These are phyloP conservation scores for Phalaenopsis aphrodite DNA, from an alignment of 106 monocot species.

Conservation along the genomic window DNA sequence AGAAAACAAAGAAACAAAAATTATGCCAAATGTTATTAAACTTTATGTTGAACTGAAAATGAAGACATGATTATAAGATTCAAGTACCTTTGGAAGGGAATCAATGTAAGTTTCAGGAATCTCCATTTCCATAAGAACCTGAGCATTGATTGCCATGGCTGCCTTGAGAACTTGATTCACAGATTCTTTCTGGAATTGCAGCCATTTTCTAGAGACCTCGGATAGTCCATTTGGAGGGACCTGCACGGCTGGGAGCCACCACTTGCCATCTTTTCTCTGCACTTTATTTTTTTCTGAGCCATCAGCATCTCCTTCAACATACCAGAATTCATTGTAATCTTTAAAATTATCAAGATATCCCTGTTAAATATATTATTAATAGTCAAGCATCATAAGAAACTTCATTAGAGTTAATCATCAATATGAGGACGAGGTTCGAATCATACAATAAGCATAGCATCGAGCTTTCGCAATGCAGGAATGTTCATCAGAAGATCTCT, in stretches of 20 bases:
- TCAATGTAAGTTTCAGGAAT: constrained; percentile 48
- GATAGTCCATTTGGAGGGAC: constrained; percentile 44
- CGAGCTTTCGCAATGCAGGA: constrained; percentile 71
- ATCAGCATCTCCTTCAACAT: constrained; percentile 30
- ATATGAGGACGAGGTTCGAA: neutral
- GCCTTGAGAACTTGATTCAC: constrained; percentile 58
- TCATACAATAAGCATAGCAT: constrained; percentile 78
- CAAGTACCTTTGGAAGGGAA: constrained; percentile 47
- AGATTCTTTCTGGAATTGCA: constrained; percentile 36
- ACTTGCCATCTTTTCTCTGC: constrained; percentile 43
- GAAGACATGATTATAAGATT: neutral
- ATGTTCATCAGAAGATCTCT: constrained; percentile 72
- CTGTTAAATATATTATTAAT: constrained; percentile 15
- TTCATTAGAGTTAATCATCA: neutral
- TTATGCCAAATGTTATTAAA: neutral
- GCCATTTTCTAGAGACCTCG: constrained; percentile 32
- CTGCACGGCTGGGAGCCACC: constrained; percentile 55
- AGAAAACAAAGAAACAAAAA: too few species aligned
- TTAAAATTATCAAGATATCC: constrained; percentile 82
- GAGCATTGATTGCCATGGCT: constrained; percentile 58
- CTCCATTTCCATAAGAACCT: constrained; percentile 54
- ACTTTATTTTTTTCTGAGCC: constrained; percentile 30
- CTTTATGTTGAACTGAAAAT: neutral
- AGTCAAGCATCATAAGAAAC: neutral
- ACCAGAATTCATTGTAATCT: constrained; percentile 71